Evolutionary conservation across 306 rosid species (phyloP).

Genomic region (Senna siamea): DNA sequence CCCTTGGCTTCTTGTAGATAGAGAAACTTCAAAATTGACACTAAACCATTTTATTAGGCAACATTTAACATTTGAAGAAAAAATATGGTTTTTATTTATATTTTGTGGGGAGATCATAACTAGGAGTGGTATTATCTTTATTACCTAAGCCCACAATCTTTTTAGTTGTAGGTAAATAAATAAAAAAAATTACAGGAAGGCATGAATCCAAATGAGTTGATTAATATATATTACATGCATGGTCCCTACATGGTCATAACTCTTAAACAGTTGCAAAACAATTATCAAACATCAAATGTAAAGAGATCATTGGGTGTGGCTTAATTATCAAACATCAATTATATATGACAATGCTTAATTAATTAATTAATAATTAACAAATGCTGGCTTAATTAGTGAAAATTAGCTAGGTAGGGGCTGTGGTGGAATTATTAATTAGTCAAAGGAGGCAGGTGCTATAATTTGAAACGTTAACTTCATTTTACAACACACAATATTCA

Average conservation of each 20-base stretch:
- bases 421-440: constrained; percentile 27
- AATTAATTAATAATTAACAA: too few species aligned
- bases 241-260: too few species aligned
- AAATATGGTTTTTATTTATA: too few species aligned
- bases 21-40: background rate
- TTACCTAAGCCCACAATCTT: constrained; percentile 19
- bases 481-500: background rate
- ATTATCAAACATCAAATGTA: constrained; percentile 32
- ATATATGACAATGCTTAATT: constrained; percentile 29
- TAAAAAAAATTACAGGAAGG: too few species aligned
- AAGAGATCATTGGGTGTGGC: constrained; percentile 36
- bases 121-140: too few species aligned
- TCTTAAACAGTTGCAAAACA: too few species aligned
- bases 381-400: too few species aligned
- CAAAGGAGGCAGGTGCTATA: constrained; percentile 40
- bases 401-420: too few species aligned
- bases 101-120: background rate
- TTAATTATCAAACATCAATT: constrained; percentile 44
- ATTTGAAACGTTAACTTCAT: constrained; percentile 25
- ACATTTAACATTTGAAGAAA: background rate
- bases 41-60: background rate
- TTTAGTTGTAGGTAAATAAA: too few species aligned
- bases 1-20: background rate
- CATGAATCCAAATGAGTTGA: too few species aligned
- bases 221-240: constrained; percentile 33